These are phyloP conservation scores for Iris macrosiphon DNA, from an alignment of 106 monocot genomes.

Conservation along the genomic window DNA sequence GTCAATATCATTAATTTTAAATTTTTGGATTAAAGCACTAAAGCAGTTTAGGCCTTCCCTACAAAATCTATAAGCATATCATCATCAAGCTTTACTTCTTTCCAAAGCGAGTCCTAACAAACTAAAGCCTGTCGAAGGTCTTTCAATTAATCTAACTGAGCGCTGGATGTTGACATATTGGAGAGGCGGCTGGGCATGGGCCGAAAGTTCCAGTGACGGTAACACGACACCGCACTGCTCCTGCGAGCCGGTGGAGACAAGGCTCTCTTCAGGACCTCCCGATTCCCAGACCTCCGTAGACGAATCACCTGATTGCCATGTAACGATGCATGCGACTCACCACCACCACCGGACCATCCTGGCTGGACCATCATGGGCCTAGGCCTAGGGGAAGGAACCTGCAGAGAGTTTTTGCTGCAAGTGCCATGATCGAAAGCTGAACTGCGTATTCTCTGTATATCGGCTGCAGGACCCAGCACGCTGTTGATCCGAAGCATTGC, in stretches of 20 bases:
- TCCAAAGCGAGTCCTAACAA: neutral
- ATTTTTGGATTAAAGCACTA: no score
- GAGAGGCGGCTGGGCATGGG: constrained; percentile 37
- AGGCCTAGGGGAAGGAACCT: no score
- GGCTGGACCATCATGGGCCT: no score
- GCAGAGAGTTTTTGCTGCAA: no score
- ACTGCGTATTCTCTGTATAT: no score
- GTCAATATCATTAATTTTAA: no score
- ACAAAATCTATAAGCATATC: no score
- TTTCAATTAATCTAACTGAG: neutral
- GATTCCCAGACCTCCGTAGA: constrained; percentile 1
- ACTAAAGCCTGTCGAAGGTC: neutral
- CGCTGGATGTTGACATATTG: constrained; percentile 12
- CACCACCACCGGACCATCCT: neutral
- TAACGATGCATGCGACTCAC: neutral
- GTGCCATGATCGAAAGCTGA: no score
- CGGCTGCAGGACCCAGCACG: no score
- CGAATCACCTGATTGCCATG: neutral
- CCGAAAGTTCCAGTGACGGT: constrained; percentile 30
- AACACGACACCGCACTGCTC: neutral
- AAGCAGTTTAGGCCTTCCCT: no score
- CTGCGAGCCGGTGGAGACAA: constrained; percentile 20
- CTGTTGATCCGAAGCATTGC: no score
- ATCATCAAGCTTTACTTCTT: no score
- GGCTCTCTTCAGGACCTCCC: constrained; percentile 30